These are phyloP conservation scores for Arthroderma sp. DNA, from an alignment of 2,329 filamentous ascomycete species.

Conservation along the genomic window DNA sequence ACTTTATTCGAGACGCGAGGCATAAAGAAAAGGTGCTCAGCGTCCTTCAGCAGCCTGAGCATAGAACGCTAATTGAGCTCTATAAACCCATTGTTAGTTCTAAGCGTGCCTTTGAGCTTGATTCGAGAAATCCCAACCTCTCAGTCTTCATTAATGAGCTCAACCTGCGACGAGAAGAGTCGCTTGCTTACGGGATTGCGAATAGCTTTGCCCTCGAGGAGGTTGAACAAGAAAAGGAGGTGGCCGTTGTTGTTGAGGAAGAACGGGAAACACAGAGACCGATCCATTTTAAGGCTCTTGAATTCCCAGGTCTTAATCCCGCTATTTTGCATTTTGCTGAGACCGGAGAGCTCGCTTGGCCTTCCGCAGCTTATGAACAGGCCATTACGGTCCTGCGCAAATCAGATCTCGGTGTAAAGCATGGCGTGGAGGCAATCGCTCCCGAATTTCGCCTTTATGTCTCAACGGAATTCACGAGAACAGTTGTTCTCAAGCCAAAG, in stretches of 20 bases:
- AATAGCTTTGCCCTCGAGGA: conserved; percentile 30
- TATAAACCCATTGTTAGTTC: conserved; percentile 26
- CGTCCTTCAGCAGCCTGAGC: conserved; percentile 39
- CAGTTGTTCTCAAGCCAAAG: background rate
- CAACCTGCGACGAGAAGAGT: background rate
- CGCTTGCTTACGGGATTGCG: background rate
- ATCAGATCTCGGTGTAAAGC: conserved; percentile 13
- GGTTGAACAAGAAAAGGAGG: conserved; percentile 44
- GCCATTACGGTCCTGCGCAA: background rate
- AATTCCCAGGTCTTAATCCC: background rate
- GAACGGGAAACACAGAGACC: conserved; percentile 4
- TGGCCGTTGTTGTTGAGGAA: conserved; percentile 35
- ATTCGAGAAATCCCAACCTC: background rate
- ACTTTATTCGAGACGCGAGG: conserved; percentile 26
- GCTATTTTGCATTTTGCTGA: conserved; percentile 1
- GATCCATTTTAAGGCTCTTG: background rate
- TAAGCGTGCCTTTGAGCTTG: too few species aligned
- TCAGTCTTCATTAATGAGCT: background rate
- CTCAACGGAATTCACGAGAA: conserved; percentile 3
- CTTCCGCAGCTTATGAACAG: background rate
- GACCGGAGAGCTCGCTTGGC: background rate
- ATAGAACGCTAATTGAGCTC: conserved; percentile 44
- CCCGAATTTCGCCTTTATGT: conserved; percentile 1
- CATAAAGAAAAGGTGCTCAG: conserved; percentile 32
- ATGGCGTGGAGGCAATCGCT: conserved; percentile 14